These are phyloP conservation scores for Gliomastix tumulicola DNA, from an alignment of 2,329 filamentous ascomycete genomes.

Conservation along the genomic window DNA sequence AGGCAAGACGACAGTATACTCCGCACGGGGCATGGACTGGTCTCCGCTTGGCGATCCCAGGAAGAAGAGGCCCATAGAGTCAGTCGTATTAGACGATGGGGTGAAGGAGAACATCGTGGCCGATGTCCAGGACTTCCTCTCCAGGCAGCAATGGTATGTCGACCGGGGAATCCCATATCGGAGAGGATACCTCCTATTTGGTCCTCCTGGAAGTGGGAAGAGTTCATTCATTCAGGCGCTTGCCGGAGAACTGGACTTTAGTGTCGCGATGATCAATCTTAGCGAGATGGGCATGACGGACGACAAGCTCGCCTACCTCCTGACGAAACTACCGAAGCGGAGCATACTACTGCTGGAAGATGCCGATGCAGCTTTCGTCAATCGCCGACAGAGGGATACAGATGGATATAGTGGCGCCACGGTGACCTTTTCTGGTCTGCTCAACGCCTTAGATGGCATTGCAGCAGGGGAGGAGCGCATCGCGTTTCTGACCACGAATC, in stretches of 20 bases:
- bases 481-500: slow-evolving; percentile 90
- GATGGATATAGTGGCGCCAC: slow-evolving; percentile 84
- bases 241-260: slow-evolving; percentile 86
- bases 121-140: slow-evolving; percentile 78
- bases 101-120: slow-evolving; percentile 74
- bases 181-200: slow-evolving; percentile 81
- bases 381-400: slow-evolving; percentile 66
- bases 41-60: slow-evolving; percentile 74
- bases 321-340: slow-evolving; percentile 77
- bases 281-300: slow-evolving; percentile 87
- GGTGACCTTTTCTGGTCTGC: slow-evolving; percentile 86
- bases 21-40: slow-evolving; percentile 80
- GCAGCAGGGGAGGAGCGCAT: slow-evolving; percentile 91
- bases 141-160: slow-evolving; percentile 78
- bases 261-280: slow-evolving; percentile 86
- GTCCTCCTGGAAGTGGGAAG: slow-evolving; percentile 86
- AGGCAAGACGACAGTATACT: slow-evolving; percentile 90
- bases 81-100: slow-evolving; percentile 78
- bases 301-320: slow-evolving; percentile 76
- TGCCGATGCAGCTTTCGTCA: slow-evolving; percentile 84
- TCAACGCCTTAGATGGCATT: slow-evolving; percentile 85
- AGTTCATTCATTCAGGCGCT: slow-evolving; percentile 95
- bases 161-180: slow-evolving; percentile 93
- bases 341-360: slow-evolving; percentile 84
- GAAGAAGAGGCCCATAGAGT: slow-evolving; percentile 79